These are phyloP conservation scores for Apiotrichum akiyoshidainum DNA, from an alignment of 1,284 basidiomycete species.

Conservation along the genomic window DNA sequence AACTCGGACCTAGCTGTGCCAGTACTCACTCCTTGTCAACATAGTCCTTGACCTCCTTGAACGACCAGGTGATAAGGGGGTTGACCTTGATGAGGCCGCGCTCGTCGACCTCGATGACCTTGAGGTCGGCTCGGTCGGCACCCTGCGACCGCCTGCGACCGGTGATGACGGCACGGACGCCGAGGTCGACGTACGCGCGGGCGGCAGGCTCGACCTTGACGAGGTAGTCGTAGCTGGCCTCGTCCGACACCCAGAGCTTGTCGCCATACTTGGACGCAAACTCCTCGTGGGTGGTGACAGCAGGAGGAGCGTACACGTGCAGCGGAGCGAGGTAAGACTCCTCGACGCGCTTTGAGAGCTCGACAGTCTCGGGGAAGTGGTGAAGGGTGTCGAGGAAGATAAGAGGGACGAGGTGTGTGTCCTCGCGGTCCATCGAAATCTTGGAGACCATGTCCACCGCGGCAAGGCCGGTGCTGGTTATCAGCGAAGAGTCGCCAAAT, in stretches of 20 bases:
- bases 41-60: conserved; percentile 80
- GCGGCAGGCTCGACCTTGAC: conserved; percentile 96
- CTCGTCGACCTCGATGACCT: conserved; percentile 85
- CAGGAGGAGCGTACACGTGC: conserved; percentile 75
- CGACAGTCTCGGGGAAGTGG: conserved; percentile 90
- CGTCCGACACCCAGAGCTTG: conserved; percentile 83
- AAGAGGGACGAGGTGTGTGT: conserved; percentile 53
- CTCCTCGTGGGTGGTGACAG: conserved; percentile 64
- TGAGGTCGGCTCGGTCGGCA: conserved; percentile 73
- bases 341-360: conserved; percentile 76
- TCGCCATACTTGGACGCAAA: conserved; percentile 82
- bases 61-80: conserved; percentile 87
- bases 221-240: conserved; percentile 82
- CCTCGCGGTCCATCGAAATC: conserved; percentile 54
- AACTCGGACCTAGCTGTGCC: neutral
- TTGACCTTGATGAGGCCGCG: conserved; percentile 94
- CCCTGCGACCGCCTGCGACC: conserved; percentile 91
- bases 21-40: conserved; percentile 63
- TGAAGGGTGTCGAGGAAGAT: conserved; percentile 97
- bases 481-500: neutral
- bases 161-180: conserved; percentile 86
- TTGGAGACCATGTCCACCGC: conserved; percentile 89
- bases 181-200: conserved; percentile 76
- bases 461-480: conserved; percentile 69
- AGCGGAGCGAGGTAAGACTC: conserved; percentile 70